Percentiles rank a stretch among this genome's conserved stretches.
phyloP scores from a whole-genome alignment of 208 protist genomes.

The Porcisia hertigi region DNA sequence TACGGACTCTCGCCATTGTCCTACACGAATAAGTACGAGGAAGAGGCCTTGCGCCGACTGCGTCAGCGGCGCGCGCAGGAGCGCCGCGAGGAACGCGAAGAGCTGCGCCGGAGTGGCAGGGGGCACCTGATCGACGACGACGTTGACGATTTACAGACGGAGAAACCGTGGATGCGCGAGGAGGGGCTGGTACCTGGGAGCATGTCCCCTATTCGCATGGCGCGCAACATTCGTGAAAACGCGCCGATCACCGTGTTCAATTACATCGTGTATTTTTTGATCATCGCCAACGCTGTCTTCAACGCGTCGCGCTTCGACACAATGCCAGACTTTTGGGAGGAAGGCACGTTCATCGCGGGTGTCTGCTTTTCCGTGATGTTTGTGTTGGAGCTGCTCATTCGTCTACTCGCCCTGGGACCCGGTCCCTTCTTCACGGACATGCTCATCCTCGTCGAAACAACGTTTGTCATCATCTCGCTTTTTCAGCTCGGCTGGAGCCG shows the following conservation, averaged over 20 bases:
- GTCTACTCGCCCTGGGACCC: slow-evolving; percentile 76
- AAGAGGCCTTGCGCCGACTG: slow-evolving; percentile 66
- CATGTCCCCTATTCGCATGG: slow-evolving; percentile 83
- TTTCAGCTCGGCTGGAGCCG: slow-evolving; percentile 90
- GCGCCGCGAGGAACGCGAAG: slow-evolving; percentile 40
- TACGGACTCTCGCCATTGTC: slow-evolving; percentile 74
- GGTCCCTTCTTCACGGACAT: slow-evolving; percentile 76
- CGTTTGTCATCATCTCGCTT: slow-evolving; percentile 80
- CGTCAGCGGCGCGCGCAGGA: slow-evolving; percentile 49
- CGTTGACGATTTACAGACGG: slow-evolving; percentile 16
- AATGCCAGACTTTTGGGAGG: slow-evolving; percentile 82
- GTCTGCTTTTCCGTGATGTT: slow-evolving; percentile 85
- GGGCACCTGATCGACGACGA: slow-evolving; percentile 42
- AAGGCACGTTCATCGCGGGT: slow-evolving; percentile 62
- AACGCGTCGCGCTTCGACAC: slow-evolving; percentile 84
- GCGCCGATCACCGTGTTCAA: slow-evolving; percentile 79
- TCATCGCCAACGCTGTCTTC: slow-evolving; percentile 88
- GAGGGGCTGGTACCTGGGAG: slow-evolving; percentile 46
- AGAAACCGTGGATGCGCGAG: slow-evolving; percentile 48
- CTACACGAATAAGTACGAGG: slow-evolving; percentile 86
- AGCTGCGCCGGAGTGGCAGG: slow-evolving; percentile 42
- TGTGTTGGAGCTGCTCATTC: slow-evolving; percentile 84
- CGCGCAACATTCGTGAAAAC: slow-evolving; percentile 84
- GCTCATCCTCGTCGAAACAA: slow-evolving; percentile 75
- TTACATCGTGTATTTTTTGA: slow-evolving; percentile 72